These are phyloP conservation scores for Amphichorda felina DNA, from an alignment of 2,329 filamentous ascomycete genomes.

Conservation along the genomic window DNA sequence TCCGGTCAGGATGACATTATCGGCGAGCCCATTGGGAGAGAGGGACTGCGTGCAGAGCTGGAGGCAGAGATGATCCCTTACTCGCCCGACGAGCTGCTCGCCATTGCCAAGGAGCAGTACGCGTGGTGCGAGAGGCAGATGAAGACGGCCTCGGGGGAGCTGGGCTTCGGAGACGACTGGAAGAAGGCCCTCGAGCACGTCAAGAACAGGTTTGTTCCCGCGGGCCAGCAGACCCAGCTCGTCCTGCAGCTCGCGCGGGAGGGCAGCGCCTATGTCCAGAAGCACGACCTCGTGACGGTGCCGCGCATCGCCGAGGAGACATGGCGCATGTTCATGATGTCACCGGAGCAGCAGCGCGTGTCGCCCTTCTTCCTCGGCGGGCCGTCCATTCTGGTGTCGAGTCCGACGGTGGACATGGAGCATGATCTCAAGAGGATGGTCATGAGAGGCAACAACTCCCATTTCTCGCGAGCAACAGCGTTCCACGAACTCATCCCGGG, in stretches of 20 bases:
- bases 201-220: conserved; percentile 40
- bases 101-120: conserved; percentile 37
- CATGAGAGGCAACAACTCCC: conserved; percentile 45
- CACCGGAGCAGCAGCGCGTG: conserved; percentile 36
- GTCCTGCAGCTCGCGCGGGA: conserved; percentile 38
- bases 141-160: conserved; percentile 31
- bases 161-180: conserved; percentile 38
- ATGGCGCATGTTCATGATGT: conserved; percentile 46
- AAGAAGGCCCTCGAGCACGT: conserved; percentile 41
- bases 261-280: conserved; percentile 38
- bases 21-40: conserved; percentile 42
- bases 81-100: conserved; percentile 41
- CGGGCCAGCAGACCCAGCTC: conserved; percentile 39
- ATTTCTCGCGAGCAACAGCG: conserved; percentile 44
- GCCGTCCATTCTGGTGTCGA: conserved; percentile 39
- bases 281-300: conserved; percentile 42
- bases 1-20: conserved; percentile 35
- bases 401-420: conserved; percentile 38
- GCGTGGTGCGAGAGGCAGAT: conserved; percentile 44
- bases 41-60: conserved; percentile 37
- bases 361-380: conserved; percentile 51
- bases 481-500: conserved; percentile 52
- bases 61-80: conserved; percentile 47
- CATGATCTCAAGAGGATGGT: conserved; percentile 46
- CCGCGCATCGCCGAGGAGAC: conserved; percentile 39